phyloP scores from a whole-genome alignment of 257 asterid genomes.

The Nicotiana paniculata region DNA sequence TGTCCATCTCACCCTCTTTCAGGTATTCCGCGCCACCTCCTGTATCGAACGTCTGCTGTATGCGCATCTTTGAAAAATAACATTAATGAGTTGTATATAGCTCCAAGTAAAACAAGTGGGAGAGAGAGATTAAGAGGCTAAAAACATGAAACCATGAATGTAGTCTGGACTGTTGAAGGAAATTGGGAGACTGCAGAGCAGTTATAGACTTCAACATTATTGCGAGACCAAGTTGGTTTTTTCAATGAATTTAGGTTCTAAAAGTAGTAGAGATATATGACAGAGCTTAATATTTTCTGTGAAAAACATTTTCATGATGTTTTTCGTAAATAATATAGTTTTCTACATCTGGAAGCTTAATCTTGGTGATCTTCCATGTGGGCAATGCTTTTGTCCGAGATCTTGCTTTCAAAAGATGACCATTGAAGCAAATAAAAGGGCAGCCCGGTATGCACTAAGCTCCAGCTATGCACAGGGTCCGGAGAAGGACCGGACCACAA shows the following conservation, averaged over 20 bases:
- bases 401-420: not conserved
- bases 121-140: not conserved
- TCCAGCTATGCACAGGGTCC: too few relatives aligned
- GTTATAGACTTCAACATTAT: not conserved
- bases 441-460: too few relatives aligned
- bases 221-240: not conserved
- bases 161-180: not conserved
- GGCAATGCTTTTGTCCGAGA: not conserved
- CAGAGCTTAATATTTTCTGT: not conserved
- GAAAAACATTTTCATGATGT: not conserved
- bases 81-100: not conserved
- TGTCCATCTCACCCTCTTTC: conserved; percentile 82
- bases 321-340: not conserved
- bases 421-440: not conserved
- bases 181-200: not conserved
- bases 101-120: not conserved
- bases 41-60: not conserved
- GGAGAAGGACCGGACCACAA: too few relatives aligned
- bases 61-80: not conserved
- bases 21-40: conserved; percentile 30
- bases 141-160: not conserved
- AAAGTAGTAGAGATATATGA: not conserved
- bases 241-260: not conserved
- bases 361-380: not conserved
- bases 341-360: not conserved